These are phyloP conservation scores for Termitomyces sp. DNA, from an alignment of 768 basidiomycete species.

Conservation along the genomic window DNA sequence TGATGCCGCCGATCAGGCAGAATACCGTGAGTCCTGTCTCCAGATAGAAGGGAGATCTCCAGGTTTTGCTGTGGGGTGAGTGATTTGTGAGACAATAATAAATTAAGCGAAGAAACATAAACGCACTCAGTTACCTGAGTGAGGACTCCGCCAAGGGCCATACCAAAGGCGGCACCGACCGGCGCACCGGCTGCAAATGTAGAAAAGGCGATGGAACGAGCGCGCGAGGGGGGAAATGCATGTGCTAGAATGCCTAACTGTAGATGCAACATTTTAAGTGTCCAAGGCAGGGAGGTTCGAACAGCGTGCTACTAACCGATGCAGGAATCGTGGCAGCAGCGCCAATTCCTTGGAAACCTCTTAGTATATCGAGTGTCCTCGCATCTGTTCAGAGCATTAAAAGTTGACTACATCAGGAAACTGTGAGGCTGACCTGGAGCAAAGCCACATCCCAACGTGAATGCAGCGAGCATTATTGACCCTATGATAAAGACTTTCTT, in stretches of 20 bases:
- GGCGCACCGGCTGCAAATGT: conserved; percentile 85
- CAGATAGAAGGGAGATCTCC: conserved; percentile 65
- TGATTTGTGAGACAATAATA: neutral
- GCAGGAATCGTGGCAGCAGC: conserved; percentile 74
- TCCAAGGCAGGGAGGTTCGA: neutral
- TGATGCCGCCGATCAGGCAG: conserved; percentile 46
- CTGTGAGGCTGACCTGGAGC: conserved; percentile 35
- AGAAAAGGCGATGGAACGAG: conserved; percentile 76
- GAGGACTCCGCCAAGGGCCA: conserved; percentile 65
- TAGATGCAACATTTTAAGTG: neutral
- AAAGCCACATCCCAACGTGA: conserved; percentile 66
- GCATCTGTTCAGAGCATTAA: conserved; percentile 35
- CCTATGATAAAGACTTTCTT: conserved; percentile 66
- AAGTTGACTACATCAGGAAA: neutral
- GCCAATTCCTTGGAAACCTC: conserved; percentile 81
- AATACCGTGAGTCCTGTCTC: conserved; percentile 52
- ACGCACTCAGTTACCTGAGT: conserved; percentile 48
- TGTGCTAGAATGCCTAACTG: conserved; percentile 82
- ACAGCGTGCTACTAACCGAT: conserved; percentile 40
- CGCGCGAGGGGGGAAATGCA: conserved; percentile 61
- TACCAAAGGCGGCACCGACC: conserved; percentile 71
- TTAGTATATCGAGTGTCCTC: conserved; percentile 61
- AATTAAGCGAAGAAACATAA: neutral
- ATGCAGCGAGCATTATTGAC: conserved; percentile 45
- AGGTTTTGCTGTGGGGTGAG: conserved; percentile 36